phyloP scores from a whole-genome alignment of 306 rosid species.

The Mucuna pruriens region DNA sequence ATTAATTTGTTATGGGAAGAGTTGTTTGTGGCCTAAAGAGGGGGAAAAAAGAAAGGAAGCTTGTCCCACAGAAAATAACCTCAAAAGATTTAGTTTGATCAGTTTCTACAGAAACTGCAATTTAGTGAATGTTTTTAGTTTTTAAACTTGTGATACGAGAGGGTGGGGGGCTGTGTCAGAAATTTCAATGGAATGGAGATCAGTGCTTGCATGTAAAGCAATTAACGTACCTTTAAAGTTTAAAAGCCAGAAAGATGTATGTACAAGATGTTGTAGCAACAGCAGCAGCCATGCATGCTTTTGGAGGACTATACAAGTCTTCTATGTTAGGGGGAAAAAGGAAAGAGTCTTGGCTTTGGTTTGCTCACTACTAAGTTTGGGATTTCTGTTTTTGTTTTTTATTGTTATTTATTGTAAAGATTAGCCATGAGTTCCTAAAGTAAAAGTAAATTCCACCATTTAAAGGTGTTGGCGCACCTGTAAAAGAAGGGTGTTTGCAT shows the following conservation, averaged over 20 bases:
- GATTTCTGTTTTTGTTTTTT: slow-evolving; percentile 17
- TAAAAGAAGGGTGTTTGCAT: slow-evolving; percentile 59
- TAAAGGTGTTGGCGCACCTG: slow-evolving; percentile 65
- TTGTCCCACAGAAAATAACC: slow-evolving; percentile 48
- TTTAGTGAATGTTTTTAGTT: slow-evolving; percentile 36
- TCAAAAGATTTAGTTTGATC: slow-evolving; percentile 36
- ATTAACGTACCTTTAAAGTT: slow-evolving; percentile 39
- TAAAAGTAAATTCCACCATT: slow-evolving; percentile 67
- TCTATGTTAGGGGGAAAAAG: slow-evolving; percentile 14
- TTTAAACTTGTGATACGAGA: slow-evolving; percentile 24
- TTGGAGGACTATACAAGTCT: slow-evolving; percentile 37
- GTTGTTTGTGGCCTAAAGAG: slow-evolving; percentile 15
- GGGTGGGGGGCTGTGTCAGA: slow-evolving; percentile 29
- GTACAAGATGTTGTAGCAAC: slow-evolving; percentile 31
- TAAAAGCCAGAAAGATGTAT: slow-evolving; percentile 30
- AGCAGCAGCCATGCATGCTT: slow-evolving; percentile 51
- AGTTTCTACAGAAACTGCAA: slow-evolving; percentile 41
- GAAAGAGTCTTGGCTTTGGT: slow-evolving; percentile 47
- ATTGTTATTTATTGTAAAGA: slow-evolving; percentile 42
- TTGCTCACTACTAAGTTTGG: slow-evolving; percentile 47
- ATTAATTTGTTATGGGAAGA: slow-evolving; percentile 47
- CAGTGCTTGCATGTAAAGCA: slow-evolving; percentile 53
- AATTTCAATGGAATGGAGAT: slow-evolving; percentile 39
- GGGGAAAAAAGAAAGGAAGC: slow-evolving; percentile 40
- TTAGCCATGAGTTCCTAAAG: slow-evolving; percentile 59